phyloP scores from a whole-genome alignment of 805 yeast species.

The Dipodascus geniculatus region DNA sequence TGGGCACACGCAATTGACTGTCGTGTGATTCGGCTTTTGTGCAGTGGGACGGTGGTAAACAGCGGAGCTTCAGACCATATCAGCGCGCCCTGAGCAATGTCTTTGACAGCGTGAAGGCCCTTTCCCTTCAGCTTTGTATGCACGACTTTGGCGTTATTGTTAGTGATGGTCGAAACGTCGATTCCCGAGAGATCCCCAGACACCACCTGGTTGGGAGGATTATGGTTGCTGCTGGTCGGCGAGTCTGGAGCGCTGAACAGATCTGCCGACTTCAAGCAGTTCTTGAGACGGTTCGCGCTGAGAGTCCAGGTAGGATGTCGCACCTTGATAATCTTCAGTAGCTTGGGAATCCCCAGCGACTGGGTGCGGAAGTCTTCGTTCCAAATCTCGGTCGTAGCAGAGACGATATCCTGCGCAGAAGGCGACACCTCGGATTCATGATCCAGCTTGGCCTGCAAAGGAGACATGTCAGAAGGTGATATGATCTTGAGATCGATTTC shows the following conservation, averaged over 20 bases:
- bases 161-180: slow-evolving; percentile 32
- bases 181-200: slow-evolving; percentile 28
- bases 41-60: slow-evolving; percentile 54
- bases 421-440: slow-evolving; percentile 28
- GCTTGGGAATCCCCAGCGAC: slow-evolving; percentile 40
- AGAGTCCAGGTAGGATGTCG: slow-evolving; percentile 52
- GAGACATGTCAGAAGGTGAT: background rate
- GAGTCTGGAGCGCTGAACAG: slow-evolving; percentile 18
- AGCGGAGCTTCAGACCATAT: slow-evolving; percentile 57
- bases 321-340: slow-evolving; percentile 38
- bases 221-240: slow-evolving; percentile 18
- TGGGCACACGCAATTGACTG: slow-evolving; percentile 58
- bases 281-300: slow-evolving; percentile 44
- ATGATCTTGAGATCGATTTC: slow-evolving; percentile 1
- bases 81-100: slow-evolving; percentile 37
- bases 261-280: slow-evolving; percentile 44
- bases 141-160: slow-evolving; percentile 36
- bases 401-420: slow-evolving; percentile 45
- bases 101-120: slow-evolving; percentile 42
- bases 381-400: slow-evolving; percentile 55
- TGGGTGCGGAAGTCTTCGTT: slow-evolving; percentile 54
- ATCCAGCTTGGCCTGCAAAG: background rate
- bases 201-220: slow-evolving; percentile 36
- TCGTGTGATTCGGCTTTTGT: slow-evolving; percentile 45
- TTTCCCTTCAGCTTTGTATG: slow-evolving; percentile 47